Conservation (phyloP, 352 stramenopile species). For the Sclerospora graminicola region DNA sequence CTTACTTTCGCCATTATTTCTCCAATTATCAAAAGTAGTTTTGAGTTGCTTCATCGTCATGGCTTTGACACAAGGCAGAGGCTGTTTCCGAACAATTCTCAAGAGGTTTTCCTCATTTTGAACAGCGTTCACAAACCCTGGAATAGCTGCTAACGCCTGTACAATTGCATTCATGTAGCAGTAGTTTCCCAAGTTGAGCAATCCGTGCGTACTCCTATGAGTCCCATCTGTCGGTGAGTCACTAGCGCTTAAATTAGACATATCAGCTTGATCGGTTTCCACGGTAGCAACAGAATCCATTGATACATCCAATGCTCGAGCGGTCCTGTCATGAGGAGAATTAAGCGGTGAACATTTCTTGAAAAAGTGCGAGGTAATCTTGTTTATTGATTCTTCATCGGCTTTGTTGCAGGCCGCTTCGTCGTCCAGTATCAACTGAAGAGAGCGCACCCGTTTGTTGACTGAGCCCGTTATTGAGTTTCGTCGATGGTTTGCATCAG, state of each 20-base stretch:
- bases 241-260: background rate
- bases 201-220: conserved; percentile 62
- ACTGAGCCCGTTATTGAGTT: conserved; percentile 23
- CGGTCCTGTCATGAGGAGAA: conserved; percentile 2
- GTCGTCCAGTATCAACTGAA: conserved; percentile 70
- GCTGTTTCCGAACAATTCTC: conserved; percentile 41
- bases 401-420: conserved; percentile 16
- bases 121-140: conserved; percentile 44
- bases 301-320: conserved; percentile 14
- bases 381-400: conserved; percentile 11
- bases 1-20: conserved; percentile 32
- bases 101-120: conserved; percentile 49
- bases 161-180: conserved; percentile 94
- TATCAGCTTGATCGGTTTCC: conserved; percentile 2
- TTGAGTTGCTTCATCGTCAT: conserved; percentile 40
- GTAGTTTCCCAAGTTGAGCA: conserved; percentile 91
- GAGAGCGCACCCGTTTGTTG: conserved; percentile 69
- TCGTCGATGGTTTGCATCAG: conserved; percentile 12
- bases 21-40: conserved; percentile 37
- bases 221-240: conserved; percentile 7
- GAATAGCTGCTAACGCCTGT: conserved; percentile 60
- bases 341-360: conserved; percentile 15
- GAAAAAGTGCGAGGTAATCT: conserved; percentile 39
- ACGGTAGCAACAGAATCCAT: conserved; percentile 18
- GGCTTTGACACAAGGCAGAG: conserved; percentile 14